Base-by-base conservation (phyloP, 306 rosid species). In the Gastrolobium villosum region DNA sequence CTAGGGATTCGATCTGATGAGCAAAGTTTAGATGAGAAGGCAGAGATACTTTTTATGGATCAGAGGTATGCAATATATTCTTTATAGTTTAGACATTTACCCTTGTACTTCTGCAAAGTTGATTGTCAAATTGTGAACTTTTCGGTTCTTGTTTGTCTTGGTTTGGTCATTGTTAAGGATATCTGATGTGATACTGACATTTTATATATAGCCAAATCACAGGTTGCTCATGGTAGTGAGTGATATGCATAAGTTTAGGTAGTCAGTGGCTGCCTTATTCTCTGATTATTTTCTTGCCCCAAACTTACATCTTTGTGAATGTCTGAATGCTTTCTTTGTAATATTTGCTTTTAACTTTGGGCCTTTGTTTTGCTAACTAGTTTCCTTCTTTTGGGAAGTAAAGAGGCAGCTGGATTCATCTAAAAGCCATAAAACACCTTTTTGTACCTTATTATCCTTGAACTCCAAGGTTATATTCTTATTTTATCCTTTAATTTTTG, bases 11-110 rank as follows among this genome's bases (percentile, higher is more conserved):
- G 44, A 31, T 49, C 75, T 59, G 89, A 86, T 74, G 92, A 88
- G 10, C 87, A 88, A 75, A 88, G 84, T 85, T 78, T 88, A 50
- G 93, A 92, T 40, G 88, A 90, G 74, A 90, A 90, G 84, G 94
- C 93, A 5, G 91, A 87, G 82, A 80, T 92, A 72, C 84, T 86
- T 41, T 87, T 92, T 74, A 78, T 88, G 11, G 94, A 88, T 71
- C 94, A 90, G 73, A 81, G 90, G 97, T 89, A 80, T 65, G 80
- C 74, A 35, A 50, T 9, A 54, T 44, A 6, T 59, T 66, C 37
- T 37, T 37, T 37, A 13, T n/a, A 2, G 2, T 45, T 41, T 55
- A 35, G 46, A 67, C 40, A 40, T 5, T 61, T 53, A 13, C 50
- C 64, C 43, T 60, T 78, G 68, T n/a, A 39, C 54, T 62, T 61